Evolutionary conservation across 805 yeast genomes (phyloP).

Genomic region (Martiniozyma abietophila): DNA sequence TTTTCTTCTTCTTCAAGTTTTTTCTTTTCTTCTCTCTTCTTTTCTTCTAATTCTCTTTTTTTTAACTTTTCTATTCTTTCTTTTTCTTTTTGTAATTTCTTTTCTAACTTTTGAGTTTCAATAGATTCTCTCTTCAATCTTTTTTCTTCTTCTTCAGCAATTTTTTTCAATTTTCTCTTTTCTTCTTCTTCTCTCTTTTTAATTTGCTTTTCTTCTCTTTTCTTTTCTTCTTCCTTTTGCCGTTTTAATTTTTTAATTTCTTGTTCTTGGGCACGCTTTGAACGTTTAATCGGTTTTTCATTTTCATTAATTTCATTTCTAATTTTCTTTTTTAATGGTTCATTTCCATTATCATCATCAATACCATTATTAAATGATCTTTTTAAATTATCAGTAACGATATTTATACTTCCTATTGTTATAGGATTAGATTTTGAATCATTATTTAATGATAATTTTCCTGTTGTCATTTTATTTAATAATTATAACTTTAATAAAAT

Average conservation of each 20-base stretch:
- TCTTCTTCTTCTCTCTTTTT: conserved; percentile 10
- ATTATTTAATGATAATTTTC: too few relatives aligned
- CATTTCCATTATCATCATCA: too few relatives aligned
- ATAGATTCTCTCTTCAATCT: conserved; percentile 9
- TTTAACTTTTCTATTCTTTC: conserved; percentile 20
- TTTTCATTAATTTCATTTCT: too few relatives aligned
- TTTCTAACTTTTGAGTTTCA: conserved; percentile 11
- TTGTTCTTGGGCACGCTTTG: conserved; percentile 5
- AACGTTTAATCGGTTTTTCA: too few relatives aligned
- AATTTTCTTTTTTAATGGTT: background rate
- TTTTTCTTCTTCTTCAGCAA: conserved; percentile 12
- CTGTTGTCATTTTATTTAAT: too few relatives aligned
- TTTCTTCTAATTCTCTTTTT: conserved; percentile 20
- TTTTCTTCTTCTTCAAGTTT: conserved; percentile 21
- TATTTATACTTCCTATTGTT: too few relatives aligned
- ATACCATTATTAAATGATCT: too few relatives aligned
- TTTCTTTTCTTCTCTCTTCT: conserved; percentile 18
- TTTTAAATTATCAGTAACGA: too few relatives aligned
- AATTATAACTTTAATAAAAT: too few relatives aligned
- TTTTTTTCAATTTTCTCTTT: conserved; percentile 9
- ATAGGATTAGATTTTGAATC: too few relatives aligned
- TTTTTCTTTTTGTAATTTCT: conserved; percentile 19
- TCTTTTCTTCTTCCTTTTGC: conserved; percentile 10
- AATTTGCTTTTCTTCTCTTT: conserved; percentile 5
- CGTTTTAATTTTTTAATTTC: conserved; percentile 2